phyloP scores from a whole-genome alignment of 2,329 filamentous ascomycete species.

The Sordariomycetes sp. region DNA sequence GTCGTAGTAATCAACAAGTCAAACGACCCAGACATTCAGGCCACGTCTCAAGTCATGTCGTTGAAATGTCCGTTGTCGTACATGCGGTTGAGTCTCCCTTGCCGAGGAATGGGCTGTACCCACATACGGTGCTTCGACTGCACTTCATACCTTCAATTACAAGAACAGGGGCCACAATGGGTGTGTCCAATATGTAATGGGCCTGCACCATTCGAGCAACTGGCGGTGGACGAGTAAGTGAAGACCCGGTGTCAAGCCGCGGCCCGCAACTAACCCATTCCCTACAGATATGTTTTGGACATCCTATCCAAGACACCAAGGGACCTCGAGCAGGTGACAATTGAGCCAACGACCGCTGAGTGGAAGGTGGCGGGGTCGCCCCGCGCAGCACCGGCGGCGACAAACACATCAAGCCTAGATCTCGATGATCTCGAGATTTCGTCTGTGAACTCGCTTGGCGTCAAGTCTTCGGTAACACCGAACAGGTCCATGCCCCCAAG shows the following conservation, averaged over 20 bases:
- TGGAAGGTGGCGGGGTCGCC: slow-evolving; percentile 37
- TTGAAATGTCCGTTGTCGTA: slow-evolving; percentile 88
- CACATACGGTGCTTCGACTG: slow-evolving; percentile 96
- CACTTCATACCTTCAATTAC: slow-evolving; percentile 78
- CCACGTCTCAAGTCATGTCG: slow-evolving; percentile 78
- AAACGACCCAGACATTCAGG: slow-evolving; percentile 77
- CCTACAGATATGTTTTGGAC: slow-evolving; percentile 64
- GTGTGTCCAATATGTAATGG: slow-evolving; percentile 91
- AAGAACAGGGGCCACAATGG: slow-evolving; percentile 96
- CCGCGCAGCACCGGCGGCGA: neutral
- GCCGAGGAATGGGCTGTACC: slow-evolving; percentile 64
- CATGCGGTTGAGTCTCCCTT: slow-evolving; percentile 65
- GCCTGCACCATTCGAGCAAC: slow-evolving; percentile 60
- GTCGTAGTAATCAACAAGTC: slow-evolving; percentile 62
- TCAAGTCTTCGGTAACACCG: slow-evolving; percentile 1
- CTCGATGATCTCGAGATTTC: slow-evolving; percentile 39
- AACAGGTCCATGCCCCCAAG: neutral
- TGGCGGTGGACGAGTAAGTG: slow-evolving; percentile 77
- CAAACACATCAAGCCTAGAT: slow-evolving; percentile 9
- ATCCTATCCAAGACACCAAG: slow-evolving; percentile 64
- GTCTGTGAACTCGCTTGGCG: neutral
- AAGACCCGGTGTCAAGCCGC: neutral
- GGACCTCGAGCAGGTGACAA: slow-evolving; percentile 70
- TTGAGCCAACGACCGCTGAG: slow-evolving; percentile 71
- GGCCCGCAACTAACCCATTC: neutral